Percentiles rank a stretch among this genome's conserved stretches.
phyloP scores from a whole-genome alignment of 495 filamentous ascomycete species.

The Chaetomium tenue region DNA sequence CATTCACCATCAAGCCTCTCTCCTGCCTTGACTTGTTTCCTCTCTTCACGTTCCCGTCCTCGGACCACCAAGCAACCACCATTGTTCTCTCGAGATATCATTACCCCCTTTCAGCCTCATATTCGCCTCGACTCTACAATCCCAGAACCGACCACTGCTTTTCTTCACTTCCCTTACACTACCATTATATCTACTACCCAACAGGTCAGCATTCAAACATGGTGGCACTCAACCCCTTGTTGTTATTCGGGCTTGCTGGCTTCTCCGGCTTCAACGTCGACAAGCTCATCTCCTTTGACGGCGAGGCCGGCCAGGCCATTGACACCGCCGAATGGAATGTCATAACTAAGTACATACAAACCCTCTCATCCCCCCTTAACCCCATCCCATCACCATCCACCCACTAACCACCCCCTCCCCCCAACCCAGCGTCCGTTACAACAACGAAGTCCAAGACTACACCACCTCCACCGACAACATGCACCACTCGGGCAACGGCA shows the following conservation, averaged over 20 bases:
- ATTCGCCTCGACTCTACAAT: neutral
- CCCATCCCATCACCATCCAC: neutral
- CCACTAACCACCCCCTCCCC: neutral
- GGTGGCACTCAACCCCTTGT: neutral
- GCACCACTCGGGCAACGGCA: constrained; percentile 39
- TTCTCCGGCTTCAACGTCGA: neutral
- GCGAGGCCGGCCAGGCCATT: neutral
- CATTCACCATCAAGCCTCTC: neutral
- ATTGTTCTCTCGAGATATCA: neutral
- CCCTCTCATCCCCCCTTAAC: neutral
- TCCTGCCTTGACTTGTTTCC: neutral
- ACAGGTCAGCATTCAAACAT: neutral
- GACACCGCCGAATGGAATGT: constrained; percentile 32
- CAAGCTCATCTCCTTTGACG: neutral
- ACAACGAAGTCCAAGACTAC: constrained; percentile 41
- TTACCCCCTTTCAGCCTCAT: neutral
- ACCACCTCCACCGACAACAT: constrained; percentile 36
- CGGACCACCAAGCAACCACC: neutral
- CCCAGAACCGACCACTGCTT: too few relatives aligned
- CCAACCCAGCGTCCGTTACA: constrained; percentile 15
- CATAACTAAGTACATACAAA: constrained; percentile 31
- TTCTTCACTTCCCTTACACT: neutral
- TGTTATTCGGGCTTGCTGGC: neutral
- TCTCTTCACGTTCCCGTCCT: neutral
- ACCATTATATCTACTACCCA: neutral